A percentile compares a stretch with the other conserved stretches of the same genome.
These are phyloP conservation scores for Aureobasidium subglaciale DNA, from an alignment of 2,329 filamentous ascomycete species.

Conservation along the genomic window DNA sequence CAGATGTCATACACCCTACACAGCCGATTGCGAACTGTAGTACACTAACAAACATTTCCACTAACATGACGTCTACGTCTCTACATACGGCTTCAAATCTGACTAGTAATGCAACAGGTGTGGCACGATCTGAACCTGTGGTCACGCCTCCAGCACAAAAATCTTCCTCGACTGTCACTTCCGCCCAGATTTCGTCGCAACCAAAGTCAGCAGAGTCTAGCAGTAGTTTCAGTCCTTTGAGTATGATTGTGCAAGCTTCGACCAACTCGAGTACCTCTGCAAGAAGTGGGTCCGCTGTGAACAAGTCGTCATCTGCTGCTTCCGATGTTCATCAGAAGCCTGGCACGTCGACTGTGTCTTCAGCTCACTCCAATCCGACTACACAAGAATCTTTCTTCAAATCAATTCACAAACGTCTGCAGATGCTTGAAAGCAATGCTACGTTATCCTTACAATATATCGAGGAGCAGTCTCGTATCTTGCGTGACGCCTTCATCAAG, in stretches of 20 bases:
- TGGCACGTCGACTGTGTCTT: constrained; percentile 10
- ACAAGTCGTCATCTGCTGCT: not conserved
- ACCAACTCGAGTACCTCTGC: not conserved
- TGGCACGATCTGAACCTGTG: not conserved
- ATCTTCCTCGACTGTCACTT: not conserved
- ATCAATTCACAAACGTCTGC: constrained; percentile 84
- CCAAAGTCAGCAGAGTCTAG: not conserved
- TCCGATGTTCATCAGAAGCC: not conserved
- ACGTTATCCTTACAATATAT: constrained; percentile 93
- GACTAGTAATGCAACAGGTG: not conserved
- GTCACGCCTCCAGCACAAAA: not conserved
- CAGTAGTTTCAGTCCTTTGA: not conserved
- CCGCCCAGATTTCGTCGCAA: not conserved
- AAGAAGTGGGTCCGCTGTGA: not conserved
- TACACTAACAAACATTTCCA: not conserved
- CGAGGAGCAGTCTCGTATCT: constrained; percentile 85
- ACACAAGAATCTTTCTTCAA: constrained; percentile 99
- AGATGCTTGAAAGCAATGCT: constrained; percentile 85
- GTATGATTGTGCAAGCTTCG: not conserved
- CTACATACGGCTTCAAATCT: not conserved
- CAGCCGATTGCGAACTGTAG: not conserved
- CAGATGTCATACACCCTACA: constrained; percentile 41
- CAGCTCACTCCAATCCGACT: not conserved
- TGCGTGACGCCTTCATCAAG: constrained; percentile 78
- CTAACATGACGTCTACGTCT: not conserved